phyloP scores from a whole-genome alignment of 805 yeast species.

The Starmerella floricola region DNA sequence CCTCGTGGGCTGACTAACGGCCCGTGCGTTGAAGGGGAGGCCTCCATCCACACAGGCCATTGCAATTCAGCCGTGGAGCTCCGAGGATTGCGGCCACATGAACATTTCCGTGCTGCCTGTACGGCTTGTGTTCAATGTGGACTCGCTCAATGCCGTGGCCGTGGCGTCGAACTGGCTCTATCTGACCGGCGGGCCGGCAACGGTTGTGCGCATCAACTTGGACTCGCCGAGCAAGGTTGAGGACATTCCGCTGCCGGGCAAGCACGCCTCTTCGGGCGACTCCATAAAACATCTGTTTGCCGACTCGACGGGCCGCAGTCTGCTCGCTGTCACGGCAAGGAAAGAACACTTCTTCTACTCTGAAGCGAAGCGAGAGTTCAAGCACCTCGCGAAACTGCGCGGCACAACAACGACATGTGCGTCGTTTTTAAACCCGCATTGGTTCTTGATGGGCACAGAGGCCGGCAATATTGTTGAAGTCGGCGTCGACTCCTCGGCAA shows the following conservation, averaged over 20 bases:
- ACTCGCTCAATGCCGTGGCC: slow-evolving; percentile 38
- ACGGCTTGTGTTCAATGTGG: slow-evolving; percentile 40
- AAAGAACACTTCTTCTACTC: slow-evolving; percentile 37
- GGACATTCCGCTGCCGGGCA: slow-evolving; percentile 27
- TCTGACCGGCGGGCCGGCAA: slow-evolving; percentile 41
- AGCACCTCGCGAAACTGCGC: slow-evolving; percentile 37
- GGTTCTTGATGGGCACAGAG: slow-evolving; percentile 39
- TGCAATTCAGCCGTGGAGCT: too few relatives aligned
- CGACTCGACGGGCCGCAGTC: slow-evolving; percentile 42
- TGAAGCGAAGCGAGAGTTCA: slow-evolving; percentile 33
- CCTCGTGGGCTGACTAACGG: too few relatives aligned
- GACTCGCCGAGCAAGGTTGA: slow-evolving; percentile 51
- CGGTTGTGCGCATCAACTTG: slow-evolving; percentile 52
- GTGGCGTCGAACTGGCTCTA: slow-evolving; percentile 47
- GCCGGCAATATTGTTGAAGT: slow-evolving; percentile 41
- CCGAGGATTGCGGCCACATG: slow-evolving; percentile 12
- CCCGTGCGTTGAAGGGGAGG: too few relatives aligned
- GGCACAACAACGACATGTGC: slow-evolving; percentile 35
- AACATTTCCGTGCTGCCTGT: slow-evolving; percentile 31
- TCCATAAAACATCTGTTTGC: slow-evolving; percentile 33
- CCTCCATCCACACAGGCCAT: too few relatives aligned
- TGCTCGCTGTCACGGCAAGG: slow-evolving; percentile 38
- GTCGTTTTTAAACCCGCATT: slow-evolving; percentile 38
- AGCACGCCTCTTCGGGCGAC: slow-evolving; percentile 24
- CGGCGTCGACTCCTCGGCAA: slow-evolving; percentile 31